Evolutionary conservation across 257 asterid genomes (phyloP), one percentile per base, ranked within the genome.

Genomic region (Nyctanthes arbortristis): DNA sequence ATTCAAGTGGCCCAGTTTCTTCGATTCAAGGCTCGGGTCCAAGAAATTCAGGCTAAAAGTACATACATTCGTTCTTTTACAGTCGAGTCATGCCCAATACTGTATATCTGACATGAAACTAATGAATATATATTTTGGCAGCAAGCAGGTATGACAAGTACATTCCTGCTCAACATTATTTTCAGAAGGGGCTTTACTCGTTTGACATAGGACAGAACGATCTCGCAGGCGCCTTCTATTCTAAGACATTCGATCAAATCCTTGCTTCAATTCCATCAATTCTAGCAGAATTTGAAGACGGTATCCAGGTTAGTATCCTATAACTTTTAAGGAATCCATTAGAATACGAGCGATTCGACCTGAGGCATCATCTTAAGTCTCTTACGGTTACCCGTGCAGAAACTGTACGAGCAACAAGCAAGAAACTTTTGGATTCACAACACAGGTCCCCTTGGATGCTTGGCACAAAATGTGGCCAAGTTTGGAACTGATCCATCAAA

Each of bases 141-240:
- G 99, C 88, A 20, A 85, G 79, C 71, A 89, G 73, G 71, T 79
- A 49, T 66, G 89, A 84, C 63, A 91, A 81, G 81, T 89, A 84
- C 66, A 28, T 91, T 18, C 99, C 97, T 49, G 79, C 85, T 29
- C 77, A 68, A 74, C 96, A 86, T 70, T 87, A 24, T 59, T 89
- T 89, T 22, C 81, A 67, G 67, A 89, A 80, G 79, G 97, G 80
- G 0, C 97, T 94, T 49, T 94, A 88, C 84, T 87, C 82, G 88
- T 94, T 94, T 57, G 99, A 94, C 74, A 91, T 94, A 65, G 97
- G 97, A 75, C 99, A 94, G 82, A 94, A 94, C 70, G 99, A 94
- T 78, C 89, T 94, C 2, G 96, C 99, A 11, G 92, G 96, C 10
- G 95, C 93, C 70, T 91, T 94, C 72, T 91, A 91, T 69, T 86